A percentile compares a stretch with the other conserved stretches of the same genome.
Conservation (phyloP, 306 rosid genomes). For the Mucuna pruriens region DNA sequence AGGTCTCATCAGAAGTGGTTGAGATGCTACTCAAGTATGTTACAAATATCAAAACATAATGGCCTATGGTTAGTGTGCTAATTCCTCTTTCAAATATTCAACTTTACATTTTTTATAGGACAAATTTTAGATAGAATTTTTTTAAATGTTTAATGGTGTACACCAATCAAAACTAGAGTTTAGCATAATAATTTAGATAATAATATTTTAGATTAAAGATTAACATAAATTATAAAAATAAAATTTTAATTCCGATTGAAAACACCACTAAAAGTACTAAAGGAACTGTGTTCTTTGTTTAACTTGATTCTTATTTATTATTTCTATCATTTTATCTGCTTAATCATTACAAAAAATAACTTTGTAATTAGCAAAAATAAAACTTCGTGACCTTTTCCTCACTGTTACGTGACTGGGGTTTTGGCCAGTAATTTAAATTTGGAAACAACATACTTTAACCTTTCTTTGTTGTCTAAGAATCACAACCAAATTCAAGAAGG, state of each 20-base stretch:
- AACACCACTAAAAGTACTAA: no score
- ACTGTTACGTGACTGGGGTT: background rate
- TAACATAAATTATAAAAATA: no score
- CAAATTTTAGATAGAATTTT: no score
- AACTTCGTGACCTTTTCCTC: background rate
- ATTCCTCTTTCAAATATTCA: constrained; percentile 28
- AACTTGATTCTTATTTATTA: background rate
- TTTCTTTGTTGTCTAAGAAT: background rate
- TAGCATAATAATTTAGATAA: no score
- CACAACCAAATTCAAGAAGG: background rate
- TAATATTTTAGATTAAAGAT: no score
- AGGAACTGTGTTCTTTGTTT: no score
- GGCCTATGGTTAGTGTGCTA: constrained; percentile 31
- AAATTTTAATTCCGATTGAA: no score
- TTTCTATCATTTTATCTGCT: background rate
- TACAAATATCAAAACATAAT: constrained; percentile 55
- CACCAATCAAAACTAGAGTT: no score
- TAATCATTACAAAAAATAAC: background rate
- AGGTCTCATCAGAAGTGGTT: constrained; percentile 55
- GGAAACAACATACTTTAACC: background rate
- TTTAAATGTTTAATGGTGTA: no score
- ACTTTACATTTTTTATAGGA: no score
- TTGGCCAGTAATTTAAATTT: background rate
- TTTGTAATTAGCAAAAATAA: constrained; percentile 2
- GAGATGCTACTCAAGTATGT: constrained; percentile 68